Evolutionary conservation across 2,329 filamentous ascomycete species (phyloP), one percentile per base, ranked within the genome.

Genomic region (Sporothrix brasiliensis): DNA sequence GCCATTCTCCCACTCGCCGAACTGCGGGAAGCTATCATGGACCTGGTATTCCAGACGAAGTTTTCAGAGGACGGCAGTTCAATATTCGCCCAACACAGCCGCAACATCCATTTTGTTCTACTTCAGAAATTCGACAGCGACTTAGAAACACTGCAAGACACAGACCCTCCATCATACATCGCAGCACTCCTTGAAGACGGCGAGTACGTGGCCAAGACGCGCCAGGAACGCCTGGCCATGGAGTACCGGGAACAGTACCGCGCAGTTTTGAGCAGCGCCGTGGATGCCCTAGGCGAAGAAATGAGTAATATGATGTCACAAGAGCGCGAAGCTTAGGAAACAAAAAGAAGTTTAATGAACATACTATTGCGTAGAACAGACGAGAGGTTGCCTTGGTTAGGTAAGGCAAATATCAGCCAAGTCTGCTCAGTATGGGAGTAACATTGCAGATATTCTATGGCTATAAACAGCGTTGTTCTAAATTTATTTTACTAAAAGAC

Each of bases 171-270:
- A 5, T 34, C 24, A 3, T 41, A 56, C 21, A 49, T 41, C 21
- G 21, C 24, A 10, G 66, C 30, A 7, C 14, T 44, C 4, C 34
- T 58, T 11, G 34, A 68, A 14, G 21, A n/a, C 24, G 24, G 39
- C 49, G 47, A 50, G n/a, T 54, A 52, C 7, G 6, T 49, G 11
- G 27, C 63, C 47, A 76, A 16, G 73, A 60, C 27, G 47, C 63
- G n/a, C 4, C 44, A 85, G 27, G 63, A 87, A 77, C 74, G 76
- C 58, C 75, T 88, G 54, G 86, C 83, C 16, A 61, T 82, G 21
- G 77, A 79, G n/a, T 88, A 88, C 74, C 78, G 86, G 30, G 75
- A 76, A 39, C 80, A 84, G 73, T 87, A 84, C 73, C 79, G 81
- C 68, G 79, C 77, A 27, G 85, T 87, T 1, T 72, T 88, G 68